Conservation (phyloP, 202 grass and related monocot species). For the Dendrocalamus latiflorus region DNA sequence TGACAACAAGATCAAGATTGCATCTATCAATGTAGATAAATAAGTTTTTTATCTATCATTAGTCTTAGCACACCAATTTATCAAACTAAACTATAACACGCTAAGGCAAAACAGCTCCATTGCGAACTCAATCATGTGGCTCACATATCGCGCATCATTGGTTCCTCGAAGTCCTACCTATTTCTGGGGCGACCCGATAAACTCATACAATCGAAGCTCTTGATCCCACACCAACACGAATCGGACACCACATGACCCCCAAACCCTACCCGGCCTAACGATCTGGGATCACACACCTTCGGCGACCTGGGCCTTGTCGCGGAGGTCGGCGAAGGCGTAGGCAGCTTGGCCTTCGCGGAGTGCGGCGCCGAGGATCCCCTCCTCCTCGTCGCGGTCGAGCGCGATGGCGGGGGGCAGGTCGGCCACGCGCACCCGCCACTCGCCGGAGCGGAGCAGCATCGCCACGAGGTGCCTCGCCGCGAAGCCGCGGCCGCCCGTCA, state of each 20-base stretch:
- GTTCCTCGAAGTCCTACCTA: not conserved
- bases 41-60: not conserved
- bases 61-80: not conserved
- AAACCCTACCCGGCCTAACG: slow-evolving; percentile 3
- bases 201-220: not conserved
- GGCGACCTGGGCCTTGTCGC: slow-evolving; percentile 65
- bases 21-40: not conserved
- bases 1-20: not conserved
- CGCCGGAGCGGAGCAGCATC: slow-evolving; percentile 53
- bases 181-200: not conserved
- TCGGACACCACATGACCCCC: not conserved
- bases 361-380: slow-evolving; percentile 54
- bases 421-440: slow-evolving; percentile 75
- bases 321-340: slow-evolving; percentile 63
- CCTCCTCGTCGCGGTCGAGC: slow-evolving; percentile 66
- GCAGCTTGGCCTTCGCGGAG: slow-evolving; percentile 54
- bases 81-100: not conserved
- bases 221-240: not conserved
- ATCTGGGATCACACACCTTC: slow-evolving; percentile 42
- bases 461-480: slow-evolving; percentile 69
- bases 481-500: slow-evolving; percentile 85
- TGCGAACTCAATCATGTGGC: not conserved
- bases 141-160: not conserved
- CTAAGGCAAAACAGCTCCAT: not conserved
- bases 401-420: slow-evolving; percentile 61